A percentile compares a stretch with the other conserved stretches of the same genome.
Conservation (phyloP, 331 rosid genomes). For the Stylosanthes scabra region DNA sequence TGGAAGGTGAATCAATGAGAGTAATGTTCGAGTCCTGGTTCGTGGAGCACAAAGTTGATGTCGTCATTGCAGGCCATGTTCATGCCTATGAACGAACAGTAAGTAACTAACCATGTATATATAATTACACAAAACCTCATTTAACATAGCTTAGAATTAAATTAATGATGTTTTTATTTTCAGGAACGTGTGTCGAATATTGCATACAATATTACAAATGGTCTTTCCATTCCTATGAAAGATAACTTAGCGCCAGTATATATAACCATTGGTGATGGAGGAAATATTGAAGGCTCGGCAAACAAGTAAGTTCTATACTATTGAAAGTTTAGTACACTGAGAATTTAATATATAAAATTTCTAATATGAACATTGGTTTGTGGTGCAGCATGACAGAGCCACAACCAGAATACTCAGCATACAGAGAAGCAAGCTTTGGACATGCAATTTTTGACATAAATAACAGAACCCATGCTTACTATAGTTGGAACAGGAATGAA, state of each 20-base stretch:
- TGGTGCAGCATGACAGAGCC: constrained; percentile 80
- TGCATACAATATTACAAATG: constrained; percentile 54
- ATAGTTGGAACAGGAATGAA: constrained; percentile 54
- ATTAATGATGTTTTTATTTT: too few species aligned
- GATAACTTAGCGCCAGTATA: constrained; percentile 89
- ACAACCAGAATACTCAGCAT: constrained; percentile 86
- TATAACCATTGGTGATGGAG: constrained; percentile 94
- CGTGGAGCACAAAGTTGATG: constrained; percentile 75
- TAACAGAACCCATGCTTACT: constrained; percentile 41
- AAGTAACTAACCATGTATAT: constrained; percentile 12
- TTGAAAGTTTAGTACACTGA: too few species aligned
- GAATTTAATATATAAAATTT: too few species aligned
- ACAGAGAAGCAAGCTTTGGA: constrained; percentile 88
- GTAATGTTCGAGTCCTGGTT: constrained; percentile 77
- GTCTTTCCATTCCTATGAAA: constrained; percentile 67
- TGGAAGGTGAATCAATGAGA: constrained; percentile 94
- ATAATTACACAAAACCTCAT: too few species aligned
- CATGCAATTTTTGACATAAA: constrained; percentile 79
- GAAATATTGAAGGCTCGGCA: constrained; percentile 87
- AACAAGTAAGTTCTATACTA: constrained; percentile 58
- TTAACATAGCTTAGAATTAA: too few species aligned
- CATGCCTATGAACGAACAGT: constrained; percentile 87
- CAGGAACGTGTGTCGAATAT: constrained; percentile 73
- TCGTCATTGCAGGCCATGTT: constrained; percentile 80
- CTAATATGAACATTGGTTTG: not conserved